phyloP scores from a whole-genome alignment of 805 yeast species.

The Yarrowia osloensis region DNA sequence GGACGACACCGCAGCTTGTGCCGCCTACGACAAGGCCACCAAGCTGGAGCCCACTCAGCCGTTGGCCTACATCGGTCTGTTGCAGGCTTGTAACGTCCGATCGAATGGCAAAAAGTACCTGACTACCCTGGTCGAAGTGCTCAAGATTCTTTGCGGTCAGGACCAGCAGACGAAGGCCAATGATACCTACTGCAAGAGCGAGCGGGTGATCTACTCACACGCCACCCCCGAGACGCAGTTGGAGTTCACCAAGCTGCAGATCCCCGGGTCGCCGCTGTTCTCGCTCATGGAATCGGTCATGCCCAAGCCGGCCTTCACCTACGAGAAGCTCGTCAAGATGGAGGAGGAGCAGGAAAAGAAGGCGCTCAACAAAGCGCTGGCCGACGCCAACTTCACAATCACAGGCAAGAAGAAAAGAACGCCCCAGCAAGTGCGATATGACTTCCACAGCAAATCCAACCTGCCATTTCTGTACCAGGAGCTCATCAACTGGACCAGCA shows the following conservation, averaged over 20 bases:
- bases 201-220: conserved; percentile 32
- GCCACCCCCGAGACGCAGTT: conserved; percentile 33
- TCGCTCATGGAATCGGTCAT: conserved; percentile 39
- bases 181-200: conserved; percentile 34
- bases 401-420: conserved; percentile 33
- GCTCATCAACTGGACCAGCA: conserved; percentile 59
- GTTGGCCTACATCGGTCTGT: conserved; percentile 81
- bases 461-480: conserved; percentile 57
- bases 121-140: conserved; percentile 34
- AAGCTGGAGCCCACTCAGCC: conserved; percentile 48
- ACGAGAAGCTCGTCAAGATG: conserved; percentile 36
- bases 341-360: conserved; percentile 37
- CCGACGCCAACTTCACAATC: conserved; percentile 37
- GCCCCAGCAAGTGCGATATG: conserved; percentile 48
- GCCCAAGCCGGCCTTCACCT: conserved; percentile 38
- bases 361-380: conserved; percentile 35
- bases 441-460: conserved; percentile 52
- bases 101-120: conserved; percentile 35
- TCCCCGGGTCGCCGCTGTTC: conserved; percentile 41
- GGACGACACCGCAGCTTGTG: conserved; percentile 50
- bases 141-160: conserved; percentile 33
- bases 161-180: conserved; percentile 38
- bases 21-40: conserved; percentile 51
- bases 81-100: conserved; percentile 39
- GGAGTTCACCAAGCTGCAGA: conserved; percentile 35